Base-by-base conservation (phyloP, 257 asterid genomes). In the Verbena officinalis region DNA sequence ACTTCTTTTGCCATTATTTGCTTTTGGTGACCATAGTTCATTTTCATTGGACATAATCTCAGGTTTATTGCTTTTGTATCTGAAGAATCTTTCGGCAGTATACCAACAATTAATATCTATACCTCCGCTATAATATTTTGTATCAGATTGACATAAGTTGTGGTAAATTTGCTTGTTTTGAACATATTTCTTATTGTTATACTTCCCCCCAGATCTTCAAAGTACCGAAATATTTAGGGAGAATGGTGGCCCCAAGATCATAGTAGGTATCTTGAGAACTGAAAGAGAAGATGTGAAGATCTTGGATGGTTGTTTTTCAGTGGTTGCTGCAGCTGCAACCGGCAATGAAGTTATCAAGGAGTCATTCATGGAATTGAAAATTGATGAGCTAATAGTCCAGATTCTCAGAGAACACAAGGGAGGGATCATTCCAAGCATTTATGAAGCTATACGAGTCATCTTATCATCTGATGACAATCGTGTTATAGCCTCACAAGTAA, bases 321-420 rank as follows among this genome's bases (percentile, higher is more conserved):
- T 93, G 59, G 85, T 93, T 39, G 78, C 95, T 69, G 95, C 95
- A 5, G 95, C 97, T 67, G 85, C 99, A 40, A 77, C 95, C 12
- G 90, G 95, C n/a, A 90, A 93, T 46, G 99, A 90, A 82, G 91
- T 93, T 72, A 72, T 88, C 66, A 93, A 93, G 73, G 96, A 90
- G 73, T 76, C 79, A 5, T 93, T 93, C 73, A 84, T 93, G 95
- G 90, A 83, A 71, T 72, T 93, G 73, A 83, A 88, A 77, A 79
- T 90, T 23, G 96, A 87, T 71, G 95, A 88, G 79, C 67, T 90
- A 43, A 83, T 88, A 45, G 74, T 82, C 68, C 76, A 78, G 74
- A 77, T 65, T 77, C 78, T 93, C 48, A 86, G 74, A 70, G 83
- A 88, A 74, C 84, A 80, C 58, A 67, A 31, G 30, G 83, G 83